Evolutionary conservation across 73 alveolate genomes (phyloP).

Genomic region (Symbiodinium natans): DNA sequence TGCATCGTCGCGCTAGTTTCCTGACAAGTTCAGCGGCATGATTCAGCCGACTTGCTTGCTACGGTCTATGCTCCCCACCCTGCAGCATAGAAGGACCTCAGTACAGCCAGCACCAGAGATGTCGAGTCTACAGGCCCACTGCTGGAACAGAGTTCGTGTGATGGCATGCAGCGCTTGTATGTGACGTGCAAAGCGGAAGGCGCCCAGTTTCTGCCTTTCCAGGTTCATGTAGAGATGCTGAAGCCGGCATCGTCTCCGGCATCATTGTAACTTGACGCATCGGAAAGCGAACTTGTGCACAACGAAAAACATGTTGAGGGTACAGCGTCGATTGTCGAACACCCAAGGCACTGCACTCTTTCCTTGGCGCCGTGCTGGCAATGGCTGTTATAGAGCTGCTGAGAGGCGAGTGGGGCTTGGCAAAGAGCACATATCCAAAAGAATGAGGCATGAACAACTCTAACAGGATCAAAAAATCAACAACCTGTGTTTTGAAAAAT

Average conservation of each 20-base stretch:
- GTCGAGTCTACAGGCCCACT: not conserved
- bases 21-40: no score
- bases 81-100: no score
- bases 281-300: not conserved
- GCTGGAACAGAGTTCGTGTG: not conserved
- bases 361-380: constrained; percentile 84
- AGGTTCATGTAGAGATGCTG: not conserved
- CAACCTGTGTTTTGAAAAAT: no score
- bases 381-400: constrained; percentile 29
- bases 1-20: no score
- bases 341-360: constrained; percentile 38
- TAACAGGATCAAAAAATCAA: no score
- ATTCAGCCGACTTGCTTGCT: no score
- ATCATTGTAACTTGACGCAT: constrained; percentile 14
- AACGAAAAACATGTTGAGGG: no score
- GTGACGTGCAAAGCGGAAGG: no score
- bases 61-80: no score
- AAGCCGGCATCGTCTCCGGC: constrained; percentile 67
- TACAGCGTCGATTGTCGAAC: no score
- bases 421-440: not conserved
- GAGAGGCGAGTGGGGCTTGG: constrained; percentile 3
- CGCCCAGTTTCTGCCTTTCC: not conserved
- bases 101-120: not conserved
- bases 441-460: not conserved
- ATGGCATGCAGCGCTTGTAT: no score